Percentiles rank a stretch among this genome's conserved stretches.
Conservation (phyloP, 306 rosid species). For the Quercus parvula region DNA sequence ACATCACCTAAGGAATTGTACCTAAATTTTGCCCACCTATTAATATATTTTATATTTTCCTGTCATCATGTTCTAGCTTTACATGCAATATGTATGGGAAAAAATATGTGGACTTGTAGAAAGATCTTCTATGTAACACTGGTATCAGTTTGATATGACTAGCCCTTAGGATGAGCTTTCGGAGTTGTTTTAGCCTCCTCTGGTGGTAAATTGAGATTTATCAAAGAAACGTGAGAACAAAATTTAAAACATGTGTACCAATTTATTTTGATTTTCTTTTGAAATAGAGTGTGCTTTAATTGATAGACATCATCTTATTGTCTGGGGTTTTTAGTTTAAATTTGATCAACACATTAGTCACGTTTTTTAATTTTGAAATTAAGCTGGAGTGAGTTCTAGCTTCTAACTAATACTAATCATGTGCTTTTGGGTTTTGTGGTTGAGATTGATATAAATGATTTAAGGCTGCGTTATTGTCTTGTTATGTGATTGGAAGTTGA, state of each 20-base stretch:
- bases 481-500: background rate
- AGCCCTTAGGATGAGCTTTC: background rate
- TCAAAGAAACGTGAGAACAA: background rate
- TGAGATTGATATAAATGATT: background rate
- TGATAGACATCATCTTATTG: background rate
- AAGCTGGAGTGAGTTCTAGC: no score
- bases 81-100: background rate
- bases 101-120: background rate
- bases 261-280: background rate
- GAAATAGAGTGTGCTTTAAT: background rate
- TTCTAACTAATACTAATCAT: background rate
- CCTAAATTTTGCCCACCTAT: background rate
- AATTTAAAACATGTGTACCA: background rate
- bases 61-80: background rate
- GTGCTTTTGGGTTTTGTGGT: background rate
- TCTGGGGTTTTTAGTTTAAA: background rate
- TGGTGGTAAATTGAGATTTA: background rate
- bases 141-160: background rate
- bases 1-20: no score
- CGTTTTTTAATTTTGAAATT: no score
- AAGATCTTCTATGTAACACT: background rate
- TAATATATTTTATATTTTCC: background rate
- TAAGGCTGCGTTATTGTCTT: background rate
- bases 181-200: background rate
- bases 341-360: background rate